These are phyloP conservation scores for Mycena vulgaris DNA, from an alignment of 768 basidiomycete genomes.

Conservation along the genomic window DNA sequence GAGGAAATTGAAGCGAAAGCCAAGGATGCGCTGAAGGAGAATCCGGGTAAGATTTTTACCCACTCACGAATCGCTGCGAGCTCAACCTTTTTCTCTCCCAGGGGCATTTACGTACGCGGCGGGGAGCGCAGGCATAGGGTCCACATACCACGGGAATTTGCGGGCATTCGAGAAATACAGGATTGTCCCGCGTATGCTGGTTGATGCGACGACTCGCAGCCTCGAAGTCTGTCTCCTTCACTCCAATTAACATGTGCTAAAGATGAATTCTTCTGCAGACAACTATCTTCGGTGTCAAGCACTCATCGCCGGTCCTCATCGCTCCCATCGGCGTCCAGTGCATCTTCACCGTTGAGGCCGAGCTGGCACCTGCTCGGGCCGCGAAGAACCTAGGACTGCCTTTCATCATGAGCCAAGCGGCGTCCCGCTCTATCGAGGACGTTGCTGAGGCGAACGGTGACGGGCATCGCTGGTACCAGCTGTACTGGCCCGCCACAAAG, in stretches of 20 bases:
- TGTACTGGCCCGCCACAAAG: conserved; percentile 80
- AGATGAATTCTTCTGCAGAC: conserved; percentile 60
- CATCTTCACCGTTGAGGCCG: conserved; percentile 78
- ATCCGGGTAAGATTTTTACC: conserved; percentile 53
- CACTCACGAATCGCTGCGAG: neutral
- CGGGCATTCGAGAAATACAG: conserved; percentile 75
- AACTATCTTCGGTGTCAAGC: conserved; percentile 77
- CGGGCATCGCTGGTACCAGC: conserved; percentile 83
- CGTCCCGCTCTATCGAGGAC: conserved; percentile 79
- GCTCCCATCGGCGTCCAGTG: conserved; percentile 87
- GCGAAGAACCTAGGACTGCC: conserved; percentile 75
- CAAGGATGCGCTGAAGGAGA: conserved; percentile 71
- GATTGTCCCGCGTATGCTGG: conserved; percentile 86
- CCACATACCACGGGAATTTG: conserved; percentile 78
- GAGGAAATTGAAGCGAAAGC: conserved; percentile 80
- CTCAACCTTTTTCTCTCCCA: too few relatives aligned
- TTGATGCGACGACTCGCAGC: conserved; percentile 69
- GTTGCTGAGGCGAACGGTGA: conserved; percentile 80
- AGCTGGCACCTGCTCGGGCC: conserved; percentile 78
- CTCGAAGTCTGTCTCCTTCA: conserved; percentile 75
- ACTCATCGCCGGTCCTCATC: conserved; percentile 73
- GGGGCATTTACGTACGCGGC: too few relatives aligned
- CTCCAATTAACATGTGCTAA: neutral
- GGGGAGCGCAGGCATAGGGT: conserved; percentile 81
- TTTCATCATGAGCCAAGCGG: conserved; percentile 83